Base-by-base conservation (phyloP, 192 early-diverging fungal genomes). In the Paraglomus occultum region DNA sequence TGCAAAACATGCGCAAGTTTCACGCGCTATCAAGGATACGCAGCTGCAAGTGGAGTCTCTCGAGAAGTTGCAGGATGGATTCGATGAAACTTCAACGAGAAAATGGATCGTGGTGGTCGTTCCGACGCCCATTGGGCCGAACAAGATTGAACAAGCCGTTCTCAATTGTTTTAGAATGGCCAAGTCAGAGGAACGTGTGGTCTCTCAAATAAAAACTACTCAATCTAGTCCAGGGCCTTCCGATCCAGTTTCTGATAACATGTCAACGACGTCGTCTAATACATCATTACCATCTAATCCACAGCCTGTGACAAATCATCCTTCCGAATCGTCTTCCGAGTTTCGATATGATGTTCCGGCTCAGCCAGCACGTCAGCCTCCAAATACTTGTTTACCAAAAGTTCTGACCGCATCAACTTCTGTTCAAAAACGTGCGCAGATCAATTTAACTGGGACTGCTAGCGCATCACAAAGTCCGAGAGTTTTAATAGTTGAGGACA, bases 401-500 rank as follows among this genome's bases (percentile, higher is more conserved):
- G 31, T 12, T 23, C 10, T 39, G 39, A 54, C 52, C 23, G 39
- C 20, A 22, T 23, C 66, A 22, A 42, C 52, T 40, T 68, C 48
- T 5, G 51, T 42, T 46, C 64, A 15, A 51, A 40, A 22, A 23
- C 6, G 15, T 14, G 46, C 14, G 18, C 48, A 9, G 6, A 20
- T 48, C 23, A 15, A 18, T 5, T 31, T 46, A 6, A 15, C 6
- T 51, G 9, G 9, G 23, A 42, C 63, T 31, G 14, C 20, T 4
- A 11, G 8, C 11, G 6, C n/a, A 50, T 31, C 1, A 18, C 43
- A 11, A 5, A 23, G 63, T 1, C 79, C 74, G 0, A 67, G 69
- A 47, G 79, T 81, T 38, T 59, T 81, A 42, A 76, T 81, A 57
- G 74, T 81, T 1, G 79, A 81, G 46, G 79, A 81, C 68, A 81